Percentiles rank a stretch among this genome's conserved stretches.
These are phyloP conservation scores for Rhodomyrtus tomentosa DNA, from an alignment of 345 rosid genomes.

Conservation along the genomic window DNA sequence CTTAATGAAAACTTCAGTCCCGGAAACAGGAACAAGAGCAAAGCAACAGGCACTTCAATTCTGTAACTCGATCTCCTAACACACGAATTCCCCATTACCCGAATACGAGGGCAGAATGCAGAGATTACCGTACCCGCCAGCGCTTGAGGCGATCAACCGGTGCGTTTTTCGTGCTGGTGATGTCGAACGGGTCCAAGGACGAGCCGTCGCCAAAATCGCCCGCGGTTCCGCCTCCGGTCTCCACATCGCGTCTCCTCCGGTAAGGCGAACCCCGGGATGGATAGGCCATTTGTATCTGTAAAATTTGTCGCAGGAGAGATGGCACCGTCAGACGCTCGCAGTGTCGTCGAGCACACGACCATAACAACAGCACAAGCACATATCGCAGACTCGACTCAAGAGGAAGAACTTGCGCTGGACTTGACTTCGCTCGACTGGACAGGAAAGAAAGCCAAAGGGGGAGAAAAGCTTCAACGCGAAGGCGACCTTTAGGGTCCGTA, in stretches of 20 bases:
- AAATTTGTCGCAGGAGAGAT: conserved; percentile 56
- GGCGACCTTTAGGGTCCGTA: not conserved
- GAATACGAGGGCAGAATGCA: not conserved
- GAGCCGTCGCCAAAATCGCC: conserved; percentile 7
- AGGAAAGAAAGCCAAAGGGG: not conserved
- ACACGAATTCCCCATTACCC: not conserved
- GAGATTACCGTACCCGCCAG: conserved; percentile 58
- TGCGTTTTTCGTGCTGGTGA: conserved; percentile 68
- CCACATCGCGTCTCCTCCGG: conserved; percentile 28
- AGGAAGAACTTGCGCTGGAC: not conserved
- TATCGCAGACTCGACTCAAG: not conserved
- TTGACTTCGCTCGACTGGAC: not conserved
- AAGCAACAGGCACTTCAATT: not conserved
- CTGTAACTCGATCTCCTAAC: not conserved
- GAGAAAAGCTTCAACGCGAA: no score
- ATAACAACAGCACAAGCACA: not conserved
- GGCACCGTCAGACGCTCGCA: conserved; percentile 26
- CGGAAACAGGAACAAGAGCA: no score
- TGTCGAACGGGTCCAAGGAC: conserved; percentile 41
- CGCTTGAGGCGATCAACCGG: conserved; percentile 58
- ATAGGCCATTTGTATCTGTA: conserved; percentile 11
- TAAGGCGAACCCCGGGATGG: conserved; percentile 22
- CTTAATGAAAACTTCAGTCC: no score
- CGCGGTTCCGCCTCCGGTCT: conserved; percentile 26
- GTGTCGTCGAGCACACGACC: not conserved